phyloP scores from a whole-genome alignment of 331 rosid species.

The Cydonia oblonga region DNA sequence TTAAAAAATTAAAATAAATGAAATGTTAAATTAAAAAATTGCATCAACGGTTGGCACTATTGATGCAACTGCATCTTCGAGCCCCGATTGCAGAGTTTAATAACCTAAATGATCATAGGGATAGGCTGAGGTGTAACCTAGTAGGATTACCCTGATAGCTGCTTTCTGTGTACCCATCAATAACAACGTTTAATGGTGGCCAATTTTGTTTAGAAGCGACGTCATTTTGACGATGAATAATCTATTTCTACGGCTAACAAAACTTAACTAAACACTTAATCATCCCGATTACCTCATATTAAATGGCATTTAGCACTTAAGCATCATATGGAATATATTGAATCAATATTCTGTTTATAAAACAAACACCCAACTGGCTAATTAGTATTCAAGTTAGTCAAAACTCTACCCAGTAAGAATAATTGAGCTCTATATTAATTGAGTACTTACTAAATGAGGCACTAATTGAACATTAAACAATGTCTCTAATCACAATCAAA shows the following conservation, averaged over 20 bases:
- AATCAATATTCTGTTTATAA: not conserved
- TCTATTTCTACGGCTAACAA: not conserved
- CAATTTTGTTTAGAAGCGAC: not conserved
- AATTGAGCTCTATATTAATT: not conserved
- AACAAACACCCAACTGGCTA: not conserved
- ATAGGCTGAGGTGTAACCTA: not conserved
- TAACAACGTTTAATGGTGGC: not conserved
- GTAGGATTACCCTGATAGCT: not conserved
- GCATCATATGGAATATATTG: not conserved
- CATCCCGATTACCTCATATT: not conserved
- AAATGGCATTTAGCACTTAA: not conserved
- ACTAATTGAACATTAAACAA: not conserved
- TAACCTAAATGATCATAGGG: not conserved
- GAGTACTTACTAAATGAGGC: not conserved
- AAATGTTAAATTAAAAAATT: no score
- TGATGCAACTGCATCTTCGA: not conserved
- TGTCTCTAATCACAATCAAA: not conserved
- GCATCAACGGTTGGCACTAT: slow-evolving; percentile 91
- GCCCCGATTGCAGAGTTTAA: no score
- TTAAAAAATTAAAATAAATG: no score
- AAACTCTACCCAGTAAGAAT: not conserved
- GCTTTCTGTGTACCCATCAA: not conserved
- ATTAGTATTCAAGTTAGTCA: not conserved
- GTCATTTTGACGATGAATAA: not conserved
- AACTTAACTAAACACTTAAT: not conserved